Conservation (phyloP, 1,139 yeast species). For the Wickerhamomyces sp. region DNA sequence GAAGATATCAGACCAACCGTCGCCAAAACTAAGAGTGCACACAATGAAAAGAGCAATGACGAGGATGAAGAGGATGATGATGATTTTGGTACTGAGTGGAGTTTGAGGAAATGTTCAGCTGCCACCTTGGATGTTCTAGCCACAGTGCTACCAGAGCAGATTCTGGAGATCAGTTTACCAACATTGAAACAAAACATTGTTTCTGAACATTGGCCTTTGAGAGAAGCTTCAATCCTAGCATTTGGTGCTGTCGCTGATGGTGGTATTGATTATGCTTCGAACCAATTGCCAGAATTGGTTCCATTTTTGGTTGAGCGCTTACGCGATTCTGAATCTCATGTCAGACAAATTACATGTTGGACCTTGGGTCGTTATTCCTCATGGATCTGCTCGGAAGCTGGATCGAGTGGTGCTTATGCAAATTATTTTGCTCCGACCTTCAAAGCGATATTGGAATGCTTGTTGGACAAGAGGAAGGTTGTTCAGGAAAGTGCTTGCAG, state of each 20-base stretch:
- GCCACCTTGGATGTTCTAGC: slow-evolving; percentile 86
- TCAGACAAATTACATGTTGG: slow-evolving; percentile 94
- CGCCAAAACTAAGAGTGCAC: slow-evolving; percentile 67
- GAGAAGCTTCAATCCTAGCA: slow-evolving; percentile 92
- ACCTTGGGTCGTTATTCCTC: slow-evolving; percentile 78
- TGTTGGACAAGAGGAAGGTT: slow-evolving; percentile 78
- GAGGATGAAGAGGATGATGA: slow-evolving; percentile 61
- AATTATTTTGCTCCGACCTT: slow-evolving; percentile 73
- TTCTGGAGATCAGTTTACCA: slow-evolving; percentile 67
- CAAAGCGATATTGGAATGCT: slow-evolving; percentile 67
- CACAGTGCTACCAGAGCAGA: slow-evolving; percentile 59
- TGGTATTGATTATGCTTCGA: slow-evolving; percentile 65
- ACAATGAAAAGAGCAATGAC: slow-evolving; percentile 42
- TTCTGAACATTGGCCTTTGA: slow-evolving; percentile 74
- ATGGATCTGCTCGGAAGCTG: slow-evolving; percentile 74
- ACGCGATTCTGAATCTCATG: slow-evolving; percentile 73
- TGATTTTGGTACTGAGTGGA: slow-evolving; percentile 73
- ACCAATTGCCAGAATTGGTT: slow-evolving; percentile 72
- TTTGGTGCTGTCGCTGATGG: slow-evolving; percentile 95
- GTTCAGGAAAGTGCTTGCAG: slow-evolving; percentile 95
- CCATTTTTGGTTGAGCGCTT: slow-evolving; percentile 83
- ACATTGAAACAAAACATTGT: slow-evolving; percentile 65
- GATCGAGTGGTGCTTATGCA: slow-evolving; percentile 56
- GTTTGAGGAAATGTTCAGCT: slow-evolving; percentile 87
- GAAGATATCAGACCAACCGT: slow-evolving; percentile 82